Conservation (phyloP, 805 yeast genomes). For the Zygosaccharomyces kombuchaensis region DNA sequence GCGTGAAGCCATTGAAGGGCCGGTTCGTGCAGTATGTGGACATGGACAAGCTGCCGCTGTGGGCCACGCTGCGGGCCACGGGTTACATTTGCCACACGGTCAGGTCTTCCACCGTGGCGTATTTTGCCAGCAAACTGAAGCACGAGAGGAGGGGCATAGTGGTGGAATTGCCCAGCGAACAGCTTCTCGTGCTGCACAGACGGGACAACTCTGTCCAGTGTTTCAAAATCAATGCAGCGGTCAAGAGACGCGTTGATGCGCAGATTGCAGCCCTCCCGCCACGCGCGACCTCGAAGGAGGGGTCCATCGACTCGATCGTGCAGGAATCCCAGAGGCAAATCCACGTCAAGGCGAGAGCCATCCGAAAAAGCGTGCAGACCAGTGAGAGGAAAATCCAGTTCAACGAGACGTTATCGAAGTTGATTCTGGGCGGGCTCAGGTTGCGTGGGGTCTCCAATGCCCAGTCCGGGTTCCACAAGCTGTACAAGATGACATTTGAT, state of each 20-base stretch:
- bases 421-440: conserved; percentile 37
- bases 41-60: conserved; percentile 25
- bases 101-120: conserved; percentile 27
- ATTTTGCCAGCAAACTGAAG: conserved; percentile 27
- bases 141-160: conserved; percentile 24
- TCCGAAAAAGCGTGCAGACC: conserved; percentile 19
- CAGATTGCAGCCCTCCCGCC: conserved; percentile 6
- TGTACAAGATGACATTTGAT: conserved; percentile 36
- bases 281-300: conserved; percentile 7
- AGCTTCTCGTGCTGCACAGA: conserved; percentile 9
- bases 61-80: conserved; percentile 17
- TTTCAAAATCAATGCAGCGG: conserved; percentile 6
- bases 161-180: conserved; percentile 7
- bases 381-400: conserved; percentile 27
- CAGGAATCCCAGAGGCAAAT: conserved; percentile 21
- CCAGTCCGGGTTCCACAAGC: conserved; percentile 31
- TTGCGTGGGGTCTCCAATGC: conserved; percentile 33
- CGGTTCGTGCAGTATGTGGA: conserved; percentile 23
- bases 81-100: conserved; percentile 21
- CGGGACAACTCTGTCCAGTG: conserved; percentile 9
- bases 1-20: conserved; percentile 12
- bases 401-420: conserved; percentile 32
- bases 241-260: conserved; percentile 13
- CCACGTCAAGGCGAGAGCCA: conserved; percentile 12
- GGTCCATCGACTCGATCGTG: conserved; percentile 21